phyloP scores from a whole-genome alignment of 2,329 filamentous ascomycete species.

The Corynespora cassiicola region DNA sequence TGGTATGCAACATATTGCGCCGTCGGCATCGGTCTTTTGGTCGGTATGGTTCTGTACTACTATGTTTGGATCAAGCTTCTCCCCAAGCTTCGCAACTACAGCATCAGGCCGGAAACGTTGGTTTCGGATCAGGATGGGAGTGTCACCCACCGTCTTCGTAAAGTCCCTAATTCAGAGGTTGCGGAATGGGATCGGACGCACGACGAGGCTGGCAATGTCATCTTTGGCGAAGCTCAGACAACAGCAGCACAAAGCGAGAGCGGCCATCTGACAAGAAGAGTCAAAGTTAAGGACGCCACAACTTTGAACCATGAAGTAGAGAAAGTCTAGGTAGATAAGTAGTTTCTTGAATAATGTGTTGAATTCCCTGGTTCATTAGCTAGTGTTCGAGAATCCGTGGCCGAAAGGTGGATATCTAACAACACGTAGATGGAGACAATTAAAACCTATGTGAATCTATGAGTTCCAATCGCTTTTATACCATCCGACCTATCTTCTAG shows the following conservation, averaged over 20 bases:
- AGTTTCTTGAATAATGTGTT: no score
- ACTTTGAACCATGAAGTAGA: no score
- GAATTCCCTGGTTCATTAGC: no score
- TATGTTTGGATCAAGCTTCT: constrained; percentile 34
- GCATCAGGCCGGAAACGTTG: constrained; percentile 33
- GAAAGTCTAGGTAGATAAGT: no score
- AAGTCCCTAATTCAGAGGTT: constrained; percentile 29
- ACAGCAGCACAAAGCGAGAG: constrained; percentile 5
- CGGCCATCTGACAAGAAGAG: constrained; percentile 15
- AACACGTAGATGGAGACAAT: no score
- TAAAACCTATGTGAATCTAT: no score
- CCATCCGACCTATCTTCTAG: no score
- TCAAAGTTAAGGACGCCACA: constrained; percentile 19
- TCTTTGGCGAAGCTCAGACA: constrained; percentile 10
- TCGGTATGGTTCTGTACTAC: constrained; percentile 30
- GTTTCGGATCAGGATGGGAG: constrained; percentile 32
- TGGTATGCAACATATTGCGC: constrained; percentile 76
- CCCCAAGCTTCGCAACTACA: constrained; percentile 27
- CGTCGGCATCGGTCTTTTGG: constrained; percentile 60
- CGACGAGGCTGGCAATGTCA: constrained; percentile 33
- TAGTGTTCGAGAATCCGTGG: no score
- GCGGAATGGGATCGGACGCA: constrained; percentile 39
- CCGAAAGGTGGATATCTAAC: no score
- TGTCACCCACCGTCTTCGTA: constrained; percentile 31
- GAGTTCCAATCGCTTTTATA: no score